These are phyloP conservation scores for Ceratobasidium sp. DNA, from an alignment of 1,284 basidiomycete genomes.

Conservation along the genomic window DNA sequence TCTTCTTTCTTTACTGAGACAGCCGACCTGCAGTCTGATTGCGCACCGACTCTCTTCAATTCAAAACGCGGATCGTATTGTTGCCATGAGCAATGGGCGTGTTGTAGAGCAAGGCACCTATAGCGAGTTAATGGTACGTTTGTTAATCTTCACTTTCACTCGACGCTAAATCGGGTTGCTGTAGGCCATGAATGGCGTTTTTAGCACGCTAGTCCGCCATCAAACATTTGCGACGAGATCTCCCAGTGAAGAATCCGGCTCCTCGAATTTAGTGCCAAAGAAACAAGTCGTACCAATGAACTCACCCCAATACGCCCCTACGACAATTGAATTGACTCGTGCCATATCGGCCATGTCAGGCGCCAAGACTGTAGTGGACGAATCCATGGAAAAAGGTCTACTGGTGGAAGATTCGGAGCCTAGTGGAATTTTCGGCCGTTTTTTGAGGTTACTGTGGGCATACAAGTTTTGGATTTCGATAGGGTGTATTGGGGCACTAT, in stretches of 20 bases:
- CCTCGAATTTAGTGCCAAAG: too few species aligned
- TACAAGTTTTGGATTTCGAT: constrained; percentile 20
- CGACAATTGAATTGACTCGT: constrained; percentile 5
- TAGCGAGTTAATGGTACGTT: constrained; percentile 48
- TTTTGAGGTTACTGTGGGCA: neutral
- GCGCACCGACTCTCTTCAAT: constrained; percentile 58
- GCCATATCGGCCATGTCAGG: constrained; percentile 9
- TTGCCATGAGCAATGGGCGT: constrained; percentile 55
- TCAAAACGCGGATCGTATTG: constrained; percentile 60
- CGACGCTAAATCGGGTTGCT: neutral
- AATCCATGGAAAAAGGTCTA: neutral
- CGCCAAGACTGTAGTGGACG: neutral
- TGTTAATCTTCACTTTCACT: neutral
- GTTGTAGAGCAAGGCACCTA: constrained; percentile 54
- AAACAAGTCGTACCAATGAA: neutral
- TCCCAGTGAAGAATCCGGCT: neutral
- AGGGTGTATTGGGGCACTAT: constrained; percentile 14
- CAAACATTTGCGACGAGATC: neutral
- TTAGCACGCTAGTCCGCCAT: constrained; percentile 18
- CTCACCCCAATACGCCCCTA: neutral
- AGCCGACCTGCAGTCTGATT: constrained; percentile 46
- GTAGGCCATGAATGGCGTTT: constrained; percentile 25
- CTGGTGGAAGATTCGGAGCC: neutral
- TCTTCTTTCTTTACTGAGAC: neutral
- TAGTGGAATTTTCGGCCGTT: neutral